Evolutionary conservation across 202 grass and related monocot genomes (phyloP), one percentile per base, ranked within the genome.

Genomic region (Schoenoplectus triqueter): DNA sequence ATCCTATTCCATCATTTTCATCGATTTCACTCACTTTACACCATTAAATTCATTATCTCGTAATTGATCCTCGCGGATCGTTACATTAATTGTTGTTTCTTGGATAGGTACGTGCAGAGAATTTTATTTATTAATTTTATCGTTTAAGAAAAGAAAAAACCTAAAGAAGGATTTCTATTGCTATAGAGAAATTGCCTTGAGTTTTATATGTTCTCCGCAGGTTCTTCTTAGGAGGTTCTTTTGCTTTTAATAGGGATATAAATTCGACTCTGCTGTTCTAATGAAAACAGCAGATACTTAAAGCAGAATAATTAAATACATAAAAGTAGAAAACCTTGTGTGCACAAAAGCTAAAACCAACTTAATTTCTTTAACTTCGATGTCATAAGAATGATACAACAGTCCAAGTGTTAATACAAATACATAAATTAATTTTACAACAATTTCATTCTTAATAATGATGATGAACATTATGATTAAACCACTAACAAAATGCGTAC

Each of bases 191-290:
- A 7, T 17, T 83, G 10, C 41, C 8, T 69, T 17, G 31, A 52
- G 80, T 83, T 72, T 41, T 65, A 49, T 49, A 21, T 22, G 61
- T 57, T 22, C 14, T 66, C 11, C 31, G 79, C 49, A 66, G 18
- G 79, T 83, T 83, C 69, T 31, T 40, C 11, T 55, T 51, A 52
- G 80, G 11, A 51, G 51, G 10, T 82, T 69, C 9, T 41, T 55
- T 54, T 6, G 47, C 46, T 66, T 45, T 81, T 50, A 81, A 81
- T 81, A 18, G 66, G 79, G n/a, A 66, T 49, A 72, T 75, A 31
- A 75, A 75, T 78, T 59, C 11, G 31, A 21, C 31, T 78, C 10
- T 56, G 7, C 60, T 13, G 57, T 81, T 81, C 7, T 68, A 15
- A 44, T 62, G 5, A 6, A 82, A 83, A 67, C 49, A 75, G 3